Evolutionary conservation across 148 eudicot species (phyloP).

Genomic region (Limonium bicolor): DNA sequence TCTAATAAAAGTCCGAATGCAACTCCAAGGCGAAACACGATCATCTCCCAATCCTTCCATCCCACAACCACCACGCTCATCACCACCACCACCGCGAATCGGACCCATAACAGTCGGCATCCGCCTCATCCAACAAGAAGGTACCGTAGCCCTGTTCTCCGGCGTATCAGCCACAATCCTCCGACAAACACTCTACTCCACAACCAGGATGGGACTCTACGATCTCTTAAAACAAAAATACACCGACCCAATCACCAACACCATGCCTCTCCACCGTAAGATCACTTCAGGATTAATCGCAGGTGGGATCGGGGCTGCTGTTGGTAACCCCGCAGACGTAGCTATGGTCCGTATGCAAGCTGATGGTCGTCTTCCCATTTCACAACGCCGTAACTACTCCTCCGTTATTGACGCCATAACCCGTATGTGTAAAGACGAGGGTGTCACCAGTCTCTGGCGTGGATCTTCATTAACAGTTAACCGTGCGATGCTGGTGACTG

Average conservation of each 20-base stretch:
- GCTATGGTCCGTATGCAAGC: conserved; percentile 53
- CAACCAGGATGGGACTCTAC: conserved; percentile 45
- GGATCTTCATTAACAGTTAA: conserved; percentile 41
- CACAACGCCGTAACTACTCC: conserved; percentile 25
- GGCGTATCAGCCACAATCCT: conserved; percentile 45
- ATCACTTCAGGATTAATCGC: conserved; percentile 31
- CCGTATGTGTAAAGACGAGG: conserved; percentile 21
- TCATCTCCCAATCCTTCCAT: neutral
- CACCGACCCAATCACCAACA: conserved; percentile 20
- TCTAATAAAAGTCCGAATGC: conserved; percentile 39
- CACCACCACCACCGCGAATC: conserved; percentile 10
- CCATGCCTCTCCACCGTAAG: conserved; percentile 15
- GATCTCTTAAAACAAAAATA: conserved; percentile 25
- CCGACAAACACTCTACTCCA: conserved; percentile 40
- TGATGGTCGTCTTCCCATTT: conserved; percentile 34
- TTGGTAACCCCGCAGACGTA: conserved; percentile 44
- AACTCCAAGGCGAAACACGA: conserved; percentile 28
- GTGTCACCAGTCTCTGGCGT: conserved; percentile 36
- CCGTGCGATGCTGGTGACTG: conserved; percentile 47
- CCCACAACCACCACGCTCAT: neutral
- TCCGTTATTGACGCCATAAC: conserved; percentile 26
- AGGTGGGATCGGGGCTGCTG: conserved; percentile 35
- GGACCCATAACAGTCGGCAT: conserved; percentile 28
- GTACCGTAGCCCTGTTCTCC: conserved; percentile 28
- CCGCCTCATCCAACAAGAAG: conserved; percentile 22